Evolutionary conservation across 371 early-diverging fungal species (phyloP), one percentile per base, ranked within the genome.

Genomic region (Nosema muscidifuracis): DNA sequence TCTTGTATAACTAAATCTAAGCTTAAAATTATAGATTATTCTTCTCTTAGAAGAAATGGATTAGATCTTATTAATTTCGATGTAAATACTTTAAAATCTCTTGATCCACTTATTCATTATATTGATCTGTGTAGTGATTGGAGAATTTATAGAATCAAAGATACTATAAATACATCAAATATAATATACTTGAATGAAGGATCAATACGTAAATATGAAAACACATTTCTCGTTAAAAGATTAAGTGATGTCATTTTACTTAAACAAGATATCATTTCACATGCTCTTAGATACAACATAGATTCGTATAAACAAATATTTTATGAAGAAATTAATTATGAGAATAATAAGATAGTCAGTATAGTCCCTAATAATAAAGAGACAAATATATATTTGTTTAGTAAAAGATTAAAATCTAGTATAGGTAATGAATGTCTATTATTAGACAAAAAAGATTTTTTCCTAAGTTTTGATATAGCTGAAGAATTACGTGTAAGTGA

Each of bases 401-500:
- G 43, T 28, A 40, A 40, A 20, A 61, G 60, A 62, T 36, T 73
- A 0, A 47, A 47, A 34, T 2, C 13, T 16, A 26, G 47, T 4
- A 61, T 73, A 7, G 51, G 51, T 6, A 28, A 44, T 20, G 42
- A 65, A 31, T 55, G 34, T n/a, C 18, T 73, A 18, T 26, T 73
- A 9, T 22, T 73, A 13, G 47, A 30, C 24, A 65, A 53, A 22
- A 55, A n/a, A 34, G 58, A 66, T 47, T 33, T 73, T 47, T 34
- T 73, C 13, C 30, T 73, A 4, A 38, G 47, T 42, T 62, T 64
- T 58, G 67, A 47, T 44, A 62, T 53, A 18, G 26, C 50, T 36
- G 74, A 61, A 16, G 74, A 73, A 47, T 28, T 73, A n/a, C 12
- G 61, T 10, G 20, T 73, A 7, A 66, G 31, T 31, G 65, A 66